Evolutionary conservation across 2,329 filamentous ascomycete species (phyloP), one percentile per base, ranked within the genome.

Genomic region (Rutstroemia sp.): DNA sequence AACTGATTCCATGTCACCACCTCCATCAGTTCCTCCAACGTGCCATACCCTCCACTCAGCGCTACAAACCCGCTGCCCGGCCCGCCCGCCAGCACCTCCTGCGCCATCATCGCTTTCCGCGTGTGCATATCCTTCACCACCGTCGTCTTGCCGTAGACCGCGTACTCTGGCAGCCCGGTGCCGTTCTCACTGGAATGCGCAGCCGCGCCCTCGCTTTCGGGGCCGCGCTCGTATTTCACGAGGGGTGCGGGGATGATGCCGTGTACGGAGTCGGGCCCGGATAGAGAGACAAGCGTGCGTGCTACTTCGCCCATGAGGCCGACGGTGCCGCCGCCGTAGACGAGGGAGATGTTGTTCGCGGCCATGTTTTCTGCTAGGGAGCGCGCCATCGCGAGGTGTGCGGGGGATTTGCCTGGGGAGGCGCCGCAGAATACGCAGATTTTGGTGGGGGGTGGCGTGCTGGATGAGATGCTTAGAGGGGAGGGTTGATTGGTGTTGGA

Each of bases 61-160:
- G 91, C 91, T 42, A 99, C 83, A 73, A 99, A 99, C 12, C 92
- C 92, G 57, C 84, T 87, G 1, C 92, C 92, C 0, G 86, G 83
- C 0, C 88, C 92, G 25, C 90, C 90, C 19, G 82, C 80, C 23
- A 95, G 80, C 16, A 97, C 91, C 71, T 92, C 88, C 65, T 84
- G 78, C 6, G 92, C 92, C 94, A 99, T 97, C 75, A 94, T 79
- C 64, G 88, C 83, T 77, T 99, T 99, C 61, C 94, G 84, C 44
- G 89, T 92, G 74, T 99, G 94, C 94, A 99, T 99, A 70, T 96
- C 91, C 64, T 84, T 80, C 27, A 97, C 94, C 8, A 96, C 83
- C 0, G 91, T 96, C 12, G 91, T 96, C 45, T 79, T 77, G 9
- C 94, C 94, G 70, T 89, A 99, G 4, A 83, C 72, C 4, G 69